Evolutionary conservation across 164 flowering plant species (phyloP).

Genomic region (Umbellularia californica): DNA sequence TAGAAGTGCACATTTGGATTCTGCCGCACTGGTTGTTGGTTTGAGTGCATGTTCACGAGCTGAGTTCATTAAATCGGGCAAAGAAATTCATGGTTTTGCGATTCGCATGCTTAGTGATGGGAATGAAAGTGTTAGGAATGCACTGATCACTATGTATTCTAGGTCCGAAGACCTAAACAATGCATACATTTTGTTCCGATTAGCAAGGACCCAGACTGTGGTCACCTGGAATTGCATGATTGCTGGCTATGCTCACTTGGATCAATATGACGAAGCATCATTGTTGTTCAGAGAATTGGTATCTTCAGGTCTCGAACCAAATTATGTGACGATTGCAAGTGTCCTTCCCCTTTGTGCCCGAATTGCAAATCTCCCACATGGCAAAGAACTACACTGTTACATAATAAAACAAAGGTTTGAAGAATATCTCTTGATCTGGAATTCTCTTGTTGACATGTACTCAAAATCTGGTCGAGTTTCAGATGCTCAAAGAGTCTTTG

Average conservation of each 20-base stretch:
- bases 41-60: slow-evolving; percentile 49
- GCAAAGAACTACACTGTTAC: slow-evolving; percentile 63
- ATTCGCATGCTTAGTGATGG: slow-evolving; percentile 27
- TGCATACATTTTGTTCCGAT: slow-evolving; percentile 37
- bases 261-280: slow-evolving; percentile 44
- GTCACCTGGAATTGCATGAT: slow-evolving; percentile 60
- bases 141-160: slow-evolving; percentile 59
- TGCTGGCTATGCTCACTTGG: slow-evolving; percentile 43
- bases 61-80: slow-evolving; percentile 36
- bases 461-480: slow-evolving; percentile 47
- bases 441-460: slow-evolving; percentile 64
- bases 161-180: slow-evolving; percentile 39
- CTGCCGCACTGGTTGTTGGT: slow-evolving; percentile 39
- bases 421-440: slow-evolving; percentile 45
- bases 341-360: slow-evolving; percentile 60
- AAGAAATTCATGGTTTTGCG: slow-evolving; percentile 46
- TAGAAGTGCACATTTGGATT: slow-evolving; percentile 28
- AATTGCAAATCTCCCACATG: slow-evolving; percentile 51
- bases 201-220: slow-evolving; percentile 24
- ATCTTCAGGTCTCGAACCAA: slow-evolving; percentile 37
- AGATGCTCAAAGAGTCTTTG: slow-evolving; percentile 44
- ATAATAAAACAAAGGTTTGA: slow-evolving; percentile 30
- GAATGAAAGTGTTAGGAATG: slow-evolving; percentile 35
- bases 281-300: slow-evolving; percentile 46
- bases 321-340: slow-evolving; percentile 58